phyloP scores from a whole-genome alignment of 2,329 filamentous ascomycete species.

The Coleophoma eucalyptorum region DNA sequence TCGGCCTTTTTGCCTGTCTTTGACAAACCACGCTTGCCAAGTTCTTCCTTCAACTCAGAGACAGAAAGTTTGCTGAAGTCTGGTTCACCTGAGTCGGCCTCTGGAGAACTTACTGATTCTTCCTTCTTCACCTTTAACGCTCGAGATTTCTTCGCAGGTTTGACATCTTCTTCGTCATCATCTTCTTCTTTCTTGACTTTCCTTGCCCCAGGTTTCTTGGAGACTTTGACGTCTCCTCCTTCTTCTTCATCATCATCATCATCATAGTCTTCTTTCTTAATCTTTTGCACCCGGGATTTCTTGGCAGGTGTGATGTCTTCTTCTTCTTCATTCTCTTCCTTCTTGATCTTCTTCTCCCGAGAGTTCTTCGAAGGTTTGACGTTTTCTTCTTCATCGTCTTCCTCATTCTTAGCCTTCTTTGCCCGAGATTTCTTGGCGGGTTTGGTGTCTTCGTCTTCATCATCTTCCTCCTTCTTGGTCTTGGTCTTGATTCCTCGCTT shows the following conservation, averaged over 20 bases:
- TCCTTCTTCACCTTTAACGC: constrained; percentile 16
- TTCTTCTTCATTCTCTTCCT: constrained; percentile 13
- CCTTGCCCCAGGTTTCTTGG: constrained; percentile 6
- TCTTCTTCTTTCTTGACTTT: not conserved
- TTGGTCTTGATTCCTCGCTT: constrained; percentile 29
- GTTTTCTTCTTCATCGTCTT: constrained; percentile 5
- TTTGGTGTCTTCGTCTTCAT: constrained; percentile 29
- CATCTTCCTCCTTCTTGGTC: constrained; percentile 12
- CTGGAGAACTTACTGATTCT: not conserved
- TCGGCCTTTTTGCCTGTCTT: constrained; percentile 11
- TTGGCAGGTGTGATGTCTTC: constrained; percentile 14
- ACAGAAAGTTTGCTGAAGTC: not conserved
- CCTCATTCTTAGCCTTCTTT: constrained; percentile 16
- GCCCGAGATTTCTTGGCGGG: constrained; percentile 12
- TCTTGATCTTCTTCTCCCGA: constrained; percentile 30
- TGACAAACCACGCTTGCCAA: not conserved
- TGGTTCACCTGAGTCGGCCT: not conserved
- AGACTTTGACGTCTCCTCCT: constrained; percentile 20
- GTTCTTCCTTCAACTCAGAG: not conserved
- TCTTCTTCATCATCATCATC: constrained; percentile 11
- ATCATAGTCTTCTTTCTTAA: constrained; percentile 18
- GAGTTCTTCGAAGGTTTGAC: constrained; percentile 20
- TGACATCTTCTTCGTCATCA: constrained; percentile 4
- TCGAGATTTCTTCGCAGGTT: constrained; percentile 17
- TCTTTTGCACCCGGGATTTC: constrained; percentile 17